Percentiles rank a stretch among this genome's conserved stretches.
Conservation (phyloP, 2,329 filamentous ascomycete species). For the Aplosporella prunicola region DNA sequence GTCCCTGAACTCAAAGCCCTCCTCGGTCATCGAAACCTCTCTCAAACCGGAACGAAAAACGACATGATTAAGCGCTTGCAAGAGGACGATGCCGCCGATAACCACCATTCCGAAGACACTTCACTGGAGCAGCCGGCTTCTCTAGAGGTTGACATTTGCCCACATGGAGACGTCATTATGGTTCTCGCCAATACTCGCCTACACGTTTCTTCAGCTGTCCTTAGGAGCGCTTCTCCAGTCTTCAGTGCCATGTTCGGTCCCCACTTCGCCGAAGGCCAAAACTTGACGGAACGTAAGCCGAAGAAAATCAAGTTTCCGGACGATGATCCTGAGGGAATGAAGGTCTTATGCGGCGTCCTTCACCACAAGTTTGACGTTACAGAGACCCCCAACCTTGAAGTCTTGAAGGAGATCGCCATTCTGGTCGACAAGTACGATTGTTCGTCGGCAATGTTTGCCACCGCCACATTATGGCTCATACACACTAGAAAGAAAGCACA, state of each 20-base stretch:
- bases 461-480: too few species aligned
- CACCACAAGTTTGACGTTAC: not conserved
- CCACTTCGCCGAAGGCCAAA: constrained; percentile 12
- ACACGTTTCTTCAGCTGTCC: constrained; percentile 7
- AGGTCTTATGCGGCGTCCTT: not conserved
- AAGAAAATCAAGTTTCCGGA: not conserved
- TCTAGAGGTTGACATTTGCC: too few species aligned
- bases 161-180: too few species aligned
- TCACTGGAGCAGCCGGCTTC: too few species aligned
- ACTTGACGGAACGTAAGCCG: not conserved
- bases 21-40: too few species aligned
- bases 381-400: not conserved
- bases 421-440: constrained; percentile 1
- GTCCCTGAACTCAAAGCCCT: too few species aligned
- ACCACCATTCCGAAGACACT: too few species aligned
- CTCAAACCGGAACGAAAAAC: too few species aligned
- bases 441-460: not conserved
- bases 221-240: constrained; percentile 11
- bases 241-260: constrained; percentile 13
- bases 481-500: too few species aligned
- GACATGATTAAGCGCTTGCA: too few species aligned
- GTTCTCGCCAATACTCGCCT: too few species aligned
- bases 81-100: too few species aligned
- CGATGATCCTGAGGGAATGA: not conserved
- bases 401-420: not conserved